These are phyloP conservation scores for Verticillium longisporum DNA, from an alignment of 2,329 filamentous ascomycete species.

Conservation along the genomic window DNA sequence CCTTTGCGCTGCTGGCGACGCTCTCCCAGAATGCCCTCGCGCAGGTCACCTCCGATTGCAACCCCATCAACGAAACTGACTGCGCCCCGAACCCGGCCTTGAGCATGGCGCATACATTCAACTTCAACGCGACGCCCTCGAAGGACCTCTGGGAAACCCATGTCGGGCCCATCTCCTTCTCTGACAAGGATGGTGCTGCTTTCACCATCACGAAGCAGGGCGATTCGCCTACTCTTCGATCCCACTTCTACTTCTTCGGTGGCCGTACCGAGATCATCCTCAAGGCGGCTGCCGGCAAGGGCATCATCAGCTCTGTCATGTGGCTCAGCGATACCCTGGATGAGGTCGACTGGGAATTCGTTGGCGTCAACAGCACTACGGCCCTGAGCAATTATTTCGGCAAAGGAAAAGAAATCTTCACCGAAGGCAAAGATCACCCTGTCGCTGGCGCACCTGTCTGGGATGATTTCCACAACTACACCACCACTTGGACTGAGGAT, in stretches of 20 bases:
- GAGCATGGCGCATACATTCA: slow-evolving; percentile 53
- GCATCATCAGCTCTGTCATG: slow-evolving; percentile 78
- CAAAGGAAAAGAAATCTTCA: slow-evolving; percentile 60
- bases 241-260: slow-evolving; percentile 81
- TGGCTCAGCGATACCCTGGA: slow-evolving; percentile 78
- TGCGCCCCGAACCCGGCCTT: slow-evolving; percentile 70
- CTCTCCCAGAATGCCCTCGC: slow-evolving; percentile 46
- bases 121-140: slow-evolving; percentile 57
- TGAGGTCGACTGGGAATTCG: slow-evolving; percentile 83
- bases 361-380: slow-evolving; percentile 57
- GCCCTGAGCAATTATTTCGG: slow-evolving; percentile 74
- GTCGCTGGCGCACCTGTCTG: slow-evolving; percentile 44
- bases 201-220: slow-evolving; percentile 66
- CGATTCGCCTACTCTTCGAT: slow-evolving; percentile 72
- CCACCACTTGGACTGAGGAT: slow-evolving; percentile 64
- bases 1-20: slow-evolving; percentile 32
- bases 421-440: slow-evolving; percentile 55
- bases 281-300: slow-evolving; percentile 67
- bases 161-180: slow-evolving; percentile 58
- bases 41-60: slow-evolving; percentile 72
- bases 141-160: slow-evolving; percentile 62
- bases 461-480: slow-evolving; percentile 67
- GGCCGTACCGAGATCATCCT: slow-evolving; percentile 72
- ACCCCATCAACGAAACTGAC: slow-evolving; percentile 60
- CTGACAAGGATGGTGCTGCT: slow-evolving; percentile 53